Base-by-base conservation (phyloP, 1,284 basidiomycete genomes). In the Leccinum discolor region DNA sequence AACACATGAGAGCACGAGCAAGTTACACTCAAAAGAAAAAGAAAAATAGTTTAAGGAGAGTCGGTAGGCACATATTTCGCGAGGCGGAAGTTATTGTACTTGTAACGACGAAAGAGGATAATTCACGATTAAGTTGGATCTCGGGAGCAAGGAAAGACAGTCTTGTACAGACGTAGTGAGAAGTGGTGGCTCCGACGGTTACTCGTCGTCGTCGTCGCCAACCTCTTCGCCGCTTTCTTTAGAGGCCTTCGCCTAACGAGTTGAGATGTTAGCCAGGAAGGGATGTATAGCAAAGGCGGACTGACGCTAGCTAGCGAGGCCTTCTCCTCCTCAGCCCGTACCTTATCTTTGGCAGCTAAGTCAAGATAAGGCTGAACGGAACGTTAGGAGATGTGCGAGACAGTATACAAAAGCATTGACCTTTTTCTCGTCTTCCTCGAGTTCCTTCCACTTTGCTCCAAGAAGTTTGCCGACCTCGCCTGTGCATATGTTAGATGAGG, bases 381-480 rank as follows among this genome's bases (percentile, higher is more conserved):
- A n/a, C 23, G 16, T 73, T 1, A 61, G 52, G n/a, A 60, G 16
- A 52, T 29, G 11, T 57, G 5, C 5, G 7, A 5, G 12, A 56
- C 12, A 14, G 21, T 23, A 8, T 11, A 18, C 32, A 4, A 64
- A 59, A 3, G 8, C 4, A 76, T 78, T 52, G 63, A 93, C 93
- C 87, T 94, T 95, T 83, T 93, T 94, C 82, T 95, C 92, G 63
- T 86, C 84, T 14, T 92, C 91, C 67, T 85, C 86, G 75, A 95
- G 86, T 76, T 92, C 91, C 84, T 95, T 95, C 94, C 94, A 96
- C 80, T 93, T 94, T 67, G 89, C 90, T 67, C 94, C 94, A 66
- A 96, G 87, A 61, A 95, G 84, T 78, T 94, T 94, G 72, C 94
- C 94, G 65, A 95, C 85, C 77, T 95, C 93, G 68, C 90, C 89